phyloP scores from a whole-genome alignment of 2,329 filamentous ascomycete species.

The Ceratocystis albifundus region DNA sequence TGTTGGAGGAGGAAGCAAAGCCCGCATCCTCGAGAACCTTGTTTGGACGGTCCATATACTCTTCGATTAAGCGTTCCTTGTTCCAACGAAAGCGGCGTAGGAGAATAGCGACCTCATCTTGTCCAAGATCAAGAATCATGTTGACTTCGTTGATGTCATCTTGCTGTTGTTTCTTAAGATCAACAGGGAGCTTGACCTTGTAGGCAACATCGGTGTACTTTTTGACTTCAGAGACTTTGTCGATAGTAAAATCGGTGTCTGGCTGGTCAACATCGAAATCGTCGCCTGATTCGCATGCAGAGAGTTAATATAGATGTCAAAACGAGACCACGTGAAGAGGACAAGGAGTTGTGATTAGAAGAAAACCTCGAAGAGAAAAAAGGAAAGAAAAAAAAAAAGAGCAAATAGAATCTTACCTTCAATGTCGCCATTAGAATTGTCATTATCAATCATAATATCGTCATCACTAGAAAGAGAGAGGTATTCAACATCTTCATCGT shows the following conservation, averaged over 20 bases:
- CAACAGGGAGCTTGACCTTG: slow-evolving; percentile 64
- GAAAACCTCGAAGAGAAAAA: too few species aligned
- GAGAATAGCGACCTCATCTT: slow-evolving; percentile 82
- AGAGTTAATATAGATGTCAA: background rate
- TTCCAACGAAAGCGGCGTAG: slow-evolving; percentile 89
- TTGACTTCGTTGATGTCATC: slow-evolving; percentile 82
- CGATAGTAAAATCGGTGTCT: slow-evolving; percentile 26
- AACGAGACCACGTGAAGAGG: background rate
- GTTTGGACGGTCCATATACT: slow-evolving; percentile 83
- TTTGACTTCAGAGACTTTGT: slow-evolving; percentile 48
- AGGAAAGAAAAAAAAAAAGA: background rate
- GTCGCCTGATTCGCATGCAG: slow-evolving; percentile 20
- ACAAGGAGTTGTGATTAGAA: background rate
- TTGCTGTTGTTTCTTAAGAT: slow-evolving; percentile 78
- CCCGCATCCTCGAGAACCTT: slow-evolving; percentile 76
- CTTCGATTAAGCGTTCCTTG: slow-evolving; percentile 85
- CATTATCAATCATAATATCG: slow-evolving; percentile 54
- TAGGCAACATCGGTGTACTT: slow-evolving; percentile 69
- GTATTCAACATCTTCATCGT: slow-evolving; percentile 68
- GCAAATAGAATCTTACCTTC: slow-evolving; percentile 1
- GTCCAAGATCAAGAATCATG: slow-evolving; percentile 75
- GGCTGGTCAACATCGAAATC: slow-evolving; percentile 21
- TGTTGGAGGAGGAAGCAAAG: slow-evolving; percentile 52
- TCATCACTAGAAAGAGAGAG: slow-evolving; percentile 62
- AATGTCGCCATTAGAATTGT: slow-evolving; percentile 15